These are phyloP conservation scores for Chrysanthemum makinoi DNA, from an alignment of 129 eudicot species.

Conservation along the genomic window DNA sequence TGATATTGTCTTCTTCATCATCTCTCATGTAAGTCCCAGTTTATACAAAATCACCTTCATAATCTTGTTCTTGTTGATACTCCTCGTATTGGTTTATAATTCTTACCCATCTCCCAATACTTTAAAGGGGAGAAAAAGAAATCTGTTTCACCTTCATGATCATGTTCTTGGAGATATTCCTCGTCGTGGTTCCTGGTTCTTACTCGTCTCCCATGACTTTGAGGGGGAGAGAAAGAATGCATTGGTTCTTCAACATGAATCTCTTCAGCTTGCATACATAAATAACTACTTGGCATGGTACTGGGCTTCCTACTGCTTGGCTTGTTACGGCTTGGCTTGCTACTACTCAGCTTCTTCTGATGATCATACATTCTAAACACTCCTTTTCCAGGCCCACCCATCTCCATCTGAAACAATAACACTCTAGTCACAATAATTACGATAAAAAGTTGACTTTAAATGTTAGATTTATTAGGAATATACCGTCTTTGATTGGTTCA, in stretches of 20 bases:
- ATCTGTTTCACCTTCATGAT: background rate
- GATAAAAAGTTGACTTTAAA: background rate
- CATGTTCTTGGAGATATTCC: background rate
- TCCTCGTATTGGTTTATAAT: background rate
- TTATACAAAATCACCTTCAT: background rate
- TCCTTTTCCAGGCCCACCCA: background rate
- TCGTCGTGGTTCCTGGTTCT: too few relatives aligned
- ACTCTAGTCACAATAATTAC: background rate
- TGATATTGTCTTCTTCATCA: slow-evolving; percentile 3
- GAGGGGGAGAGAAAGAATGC: too few relatives aligned
- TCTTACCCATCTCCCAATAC: too few relatives aligned
- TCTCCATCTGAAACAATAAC: slow-evolving; percentile 3
- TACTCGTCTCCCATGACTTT: too few relatives aligned
- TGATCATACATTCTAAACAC: background rate
- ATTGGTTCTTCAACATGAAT: too few relatives aligned
- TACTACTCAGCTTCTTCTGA: background rate
- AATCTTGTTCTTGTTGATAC: background rate
- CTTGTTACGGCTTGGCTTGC: background rate
- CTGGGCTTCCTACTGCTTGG: too few relatives aligned
- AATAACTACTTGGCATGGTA: too few relatives aligned
- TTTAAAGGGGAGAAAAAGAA: background rate
- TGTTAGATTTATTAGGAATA: background rate
- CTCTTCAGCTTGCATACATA: too few relatives aligned
- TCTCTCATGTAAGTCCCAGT: background rate
- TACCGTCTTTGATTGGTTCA: background rate